phyloP scores from a whole-genome alignment of 306 rosid genomes.

The Malus domestica region DNA sequence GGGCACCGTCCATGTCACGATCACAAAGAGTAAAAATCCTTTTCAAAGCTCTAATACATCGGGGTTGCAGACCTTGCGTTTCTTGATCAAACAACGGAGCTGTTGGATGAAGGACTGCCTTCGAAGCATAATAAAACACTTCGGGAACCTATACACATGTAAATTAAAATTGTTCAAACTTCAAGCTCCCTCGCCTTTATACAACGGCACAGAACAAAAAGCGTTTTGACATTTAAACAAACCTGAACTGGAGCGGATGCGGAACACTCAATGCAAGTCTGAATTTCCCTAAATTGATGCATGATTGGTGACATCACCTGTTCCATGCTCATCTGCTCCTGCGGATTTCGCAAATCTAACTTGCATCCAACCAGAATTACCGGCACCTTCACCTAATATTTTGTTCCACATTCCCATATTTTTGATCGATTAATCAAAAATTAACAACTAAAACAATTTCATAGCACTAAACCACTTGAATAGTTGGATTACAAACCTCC shows the following conservation, averaged over 20 bases:
- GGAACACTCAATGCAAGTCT: constrained; percentile 51
- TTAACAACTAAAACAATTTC: background rate
- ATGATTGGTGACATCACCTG: constrained; percentile 43
- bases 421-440: background rate
- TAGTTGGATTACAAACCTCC: constrained; percentile 29
- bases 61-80: constrained; percentile 51
- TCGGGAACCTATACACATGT: constrained; percentile 64
- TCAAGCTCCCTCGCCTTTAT: background rate
- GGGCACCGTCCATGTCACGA: constrained; percentile 88
- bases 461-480: background rate
- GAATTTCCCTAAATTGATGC: constrained; percentile 40
- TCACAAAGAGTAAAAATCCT: constrained; percentile 83
- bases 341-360: constrained; percentile 42
- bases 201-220: background rate
- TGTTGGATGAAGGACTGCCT: constrained; percentile 82
- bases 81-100: constrained; percentile 78
- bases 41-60: constrained; percentile 73
- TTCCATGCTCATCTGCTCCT: constrained; percentile 25
- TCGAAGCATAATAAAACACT: constrained; percentile 85
- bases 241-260: constrained; percentile 38
- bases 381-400: constrained; percentile 34
- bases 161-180: constrained; percentile 10
- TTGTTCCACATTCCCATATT: background rate
- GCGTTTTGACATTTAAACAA: background rate
- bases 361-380: constrained; percentile 50